These are phyloP conservation scores for Trichophyton mentagrophytes DNA, from an alignment of 2,329 filamentous ascomycete genomes.

Conservation along the genomic window DNA sequence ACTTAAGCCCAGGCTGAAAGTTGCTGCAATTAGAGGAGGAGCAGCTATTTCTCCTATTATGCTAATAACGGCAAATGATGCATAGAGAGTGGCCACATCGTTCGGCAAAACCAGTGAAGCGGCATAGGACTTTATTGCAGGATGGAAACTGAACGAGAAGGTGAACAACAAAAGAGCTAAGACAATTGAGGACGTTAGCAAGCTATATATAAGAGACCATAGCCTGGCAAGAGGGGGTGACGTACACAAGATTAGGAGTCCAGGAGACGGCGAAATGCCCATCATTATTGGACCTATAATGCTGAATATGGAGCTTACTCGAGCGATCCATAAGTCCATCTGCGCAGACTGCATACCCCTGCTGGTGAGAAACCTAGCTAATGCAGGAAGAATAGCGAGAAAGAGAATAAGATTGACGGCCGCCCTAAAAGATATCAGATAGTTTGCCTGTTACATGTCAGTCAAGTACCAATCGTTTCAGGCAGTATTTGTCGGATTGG, in stretches of 20 bases:
- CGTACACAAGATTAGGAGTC: neutral
- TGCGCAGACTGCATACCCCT: neutral
- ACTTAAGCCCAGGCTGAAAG: conserved; percentile 1
- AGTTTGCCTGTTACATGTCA: neutral
- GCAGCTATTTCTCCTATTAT: neutral
- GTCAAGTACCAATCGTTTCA: neutral
- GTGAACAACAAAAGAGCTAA: neutral
- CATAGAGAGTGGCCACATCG: neutral
- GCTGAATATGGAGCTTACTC: conserved; percentile 4
- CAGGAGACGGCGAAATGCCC: conserved; percentile 2
- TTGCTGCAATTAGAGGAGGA: neutral
- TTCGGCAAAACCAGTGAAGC: neutral
- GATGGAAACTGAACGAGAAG: neutral
- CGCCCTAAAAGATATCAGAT: conserved; percentile 3
- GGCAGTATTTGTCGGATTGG: too few species aligned
- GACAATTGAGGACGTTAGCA: neutral
- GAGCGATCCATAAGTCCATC: conserved; percentile 6
- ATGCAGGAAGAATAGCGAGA: neutral
- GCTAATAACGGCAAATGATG: neutral
- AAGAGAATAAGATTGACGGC: neutral
- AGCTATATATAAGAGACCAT: neutral
- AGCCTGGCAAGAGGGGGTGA: neutral
- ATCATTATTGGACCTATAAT: conserved; percentile 3
- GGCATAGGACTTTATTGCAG: conserved; percentile 2
- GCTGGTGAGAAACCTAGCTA: neutral